Evolutionary conservation across 306 rosid genomes (phyloP).

Genomic region (Cucurbita argyrosperma): DNA sequence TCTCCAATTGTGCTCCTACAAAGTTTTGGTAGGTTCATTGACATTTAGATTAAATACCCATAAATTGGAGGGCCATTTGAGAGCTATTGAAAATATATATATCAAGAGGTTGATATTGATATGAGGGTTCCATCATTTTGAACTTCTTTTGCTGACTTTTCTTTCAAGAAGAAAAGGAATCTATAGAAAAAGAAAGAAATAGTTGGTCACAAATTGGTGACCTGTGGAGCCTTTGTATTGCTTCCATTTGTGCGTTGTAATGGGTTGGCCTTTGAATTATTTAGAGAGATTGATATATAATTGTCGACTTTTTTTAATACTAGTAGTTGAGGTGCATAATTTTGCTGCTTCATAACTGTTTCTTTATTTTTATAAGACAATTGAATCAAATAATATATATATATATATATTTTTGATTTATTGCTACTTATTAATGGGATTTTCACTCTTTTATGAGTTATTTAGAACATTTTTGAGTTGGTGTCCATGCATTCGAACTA

Average conservation of each 20-base stretch:
- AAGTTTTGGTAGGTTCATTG: not conserved
- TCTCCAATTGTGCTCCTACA: not conserved
- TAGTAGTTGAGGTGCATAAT: not conserved
- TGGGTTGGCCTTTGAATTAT: not conserved
- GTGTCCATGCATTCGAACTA: not conserved
- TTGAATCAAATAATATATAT: not conserved
- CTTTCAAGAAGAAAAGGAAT: too few species aligned
- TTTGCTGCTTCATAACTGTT: not conserved
- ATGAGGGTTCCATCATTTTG: not conserved
- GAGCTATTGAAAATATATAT: not conserved
- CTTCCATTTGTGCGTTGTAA: not conserved
- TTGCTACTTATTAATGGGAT: not conserved
- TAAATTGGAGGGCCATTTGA: not conserved
- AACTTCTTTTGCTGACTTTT: too few species aligned
- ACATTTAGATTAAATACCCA: not conserved
- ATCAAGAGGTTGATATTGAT: not conserved
- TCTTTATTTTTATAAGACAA: not conserved
- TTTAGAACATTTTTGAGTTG: not conserved
- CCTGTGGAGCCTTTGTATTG: not conserved
- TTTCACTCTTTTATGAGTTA: not conserved
- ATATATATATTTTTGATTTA: not conserved
- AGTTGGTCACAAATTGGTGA: too few species aligned
- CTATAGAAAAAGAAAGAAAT: too few species aligned
- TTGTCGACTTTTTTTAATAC: not conserved
- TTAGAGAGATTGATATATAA: not conserved